phyloP scores from a whole-genome alignment of 2,329 filamentous ascomycete genomes.

The Pseudopithomyces chartarum region DNA sequence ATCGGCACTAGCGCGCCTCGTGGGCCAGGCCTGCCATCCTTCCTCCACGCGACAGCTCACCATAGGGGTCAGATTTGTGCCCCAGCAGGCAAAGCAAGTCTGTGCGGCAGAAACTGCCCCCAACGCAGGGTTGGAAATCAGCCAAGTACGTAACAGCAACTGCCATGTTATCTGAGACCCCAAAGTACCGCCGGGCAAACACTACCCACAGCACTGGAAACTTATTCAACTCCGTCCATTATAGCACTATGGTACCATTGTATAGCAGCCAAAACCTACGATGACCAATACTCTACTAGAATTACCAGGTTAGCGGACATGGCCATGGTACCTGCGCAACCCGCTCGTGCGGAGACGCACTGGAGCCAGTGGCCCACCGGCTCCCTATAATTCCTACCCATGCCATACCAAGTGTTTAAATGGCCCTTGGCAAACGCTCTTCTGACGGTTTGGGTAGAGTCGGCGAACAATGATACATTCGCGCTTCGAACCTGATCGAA shows the following conservation, averaged over 20 bases:
- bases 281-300: background rate
- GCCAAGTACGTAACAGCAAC: background rate
- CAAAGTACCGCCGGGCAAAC: background rate
- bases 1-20: conserved; percentile 7
- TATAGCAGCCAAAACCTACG: background rate
- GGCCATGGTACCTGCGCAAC: background rate
- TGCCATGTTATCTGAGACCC: background rate
- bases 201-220: background rate
- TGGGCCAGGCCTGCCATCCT: background rate
- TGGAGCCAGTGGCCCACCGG: background rate
- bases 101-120: background rate
- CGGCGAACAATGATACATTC: background rate
- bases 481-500: too few species aligned
- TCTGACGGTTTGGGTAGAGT: background rate
- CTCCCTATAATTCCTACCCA: background rate
- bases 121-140: background rate
- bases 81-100: background rate
- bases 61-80: background rate
- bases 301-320: background rate
- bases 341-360: background rate
- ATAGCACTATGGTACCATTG: background rate
- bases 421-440: background rate
- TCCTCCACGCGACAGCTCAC: conserved; percentile 1
- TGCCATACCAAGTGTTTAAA: background rate
- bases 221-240: background rate